Conservation (phyloP, 768 basidiomycete species). For the Boletus tomentosulus region DNA sequence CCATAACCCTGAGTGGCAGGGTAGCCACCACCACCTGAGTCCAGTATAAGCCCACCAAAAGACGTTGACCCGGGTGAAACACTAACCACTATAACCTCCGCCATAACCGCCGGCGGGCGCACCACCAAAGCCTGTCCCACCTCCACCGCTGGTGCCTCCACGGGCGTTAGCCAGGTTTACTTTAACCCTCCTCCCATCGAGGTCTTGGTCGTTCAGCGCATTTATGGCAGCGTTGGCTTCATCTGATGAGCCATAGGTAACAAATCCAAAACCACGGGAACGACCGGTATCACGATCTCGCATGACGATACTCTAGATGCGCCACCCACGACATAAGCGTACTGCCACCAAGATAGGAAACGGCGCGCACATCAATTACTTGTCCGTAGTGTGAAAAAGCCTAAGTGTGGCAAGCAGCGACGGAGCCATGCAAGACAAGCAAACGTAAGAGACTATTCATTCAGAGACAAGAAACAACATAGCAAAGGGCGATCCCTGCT, state of each 20-base stretch:
- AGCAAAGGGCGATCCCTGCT: slow-evolving; percentile 30
- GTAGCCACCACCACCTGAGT: slow-evolving; percentile 28
- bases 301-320: slow-evolving; percentile 88
- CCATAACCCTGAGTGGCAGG: slow-evolving; percentile 26
- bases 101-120: background rate
- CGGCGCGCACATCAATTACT: slow-evolving; percentile 86
- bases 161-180: slow-evolving; percentile 80
- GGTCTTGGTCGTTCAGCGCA: slow-evolving; percentile 81
- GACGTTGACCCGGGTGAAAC: background rate
- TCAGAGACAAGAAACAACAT: slow-evolving; percentile 43
- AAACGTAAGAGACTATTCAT: slow-evolving; percentile 28
- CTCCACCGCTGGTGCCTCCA: slow-evolving; percentile 48
- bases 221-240: slow-evolving; percentile 81
- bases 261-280: slow-evolving; percentile 96
- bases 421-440: slow-evolving; percentile 27
- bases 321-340: slow-evolving; percentile 18
- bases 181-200: slow-evolving; percentile 91
- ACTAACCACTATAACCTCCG: slow-evolving; percentile 23
- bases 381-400: slow-evolving; percentile 80
- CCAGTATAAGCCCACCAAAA: slow-evolving; percentile 12
- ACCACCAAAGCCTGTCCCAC: background rate
- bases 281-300: slow-evolving; percentile 97
- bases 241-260: slow-evolving; percentile 56
- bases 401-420: slow-evolving; percentile 38
- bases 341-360: slow-evolving; percentile 24